Evolutionary conservation across 768 basidiomycete species (phyloP), one percentile per base, ranked within the genome.

Genomic region (Artomyces pyxidatus): DNA sequence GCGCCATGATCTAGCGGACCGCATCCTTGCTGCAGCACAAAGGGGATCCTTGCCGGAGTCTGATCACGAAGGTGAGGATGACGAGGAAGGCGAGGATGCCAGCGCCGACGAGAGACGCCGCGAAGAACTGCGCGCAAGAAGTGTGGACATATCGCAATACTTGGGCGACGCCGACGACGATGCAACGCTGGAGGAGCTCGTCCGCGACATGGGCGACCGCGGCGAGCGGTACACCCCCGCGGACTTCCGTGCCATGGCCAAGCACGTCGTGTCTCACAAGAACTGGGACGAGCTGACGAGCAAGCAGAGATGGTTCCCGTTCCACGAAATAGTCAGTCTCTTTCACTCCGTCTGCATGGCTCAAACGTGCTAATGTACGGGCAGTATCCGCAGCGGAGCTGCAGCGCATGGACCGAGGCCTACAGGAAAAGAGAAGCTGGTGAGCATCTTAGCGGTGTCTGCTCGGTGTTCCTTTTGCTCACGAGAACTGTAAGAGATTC

Each of bases 221-320:
- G 76, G 80, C 14, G 63, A 61, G 32, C 53, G 72, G 4, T 81
- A 79, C 53, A 77, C 73, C 22, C 69, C 72, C n/a, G 80, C 80
- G n/a, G 85, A 87, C 58, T 64, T 76, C 48, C 75, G 80, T 51
- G 68, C 75, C 42, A 68, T 79, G 43, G 81, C 82, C 12, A 77
- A 73, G 54, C 75, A 82, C 63, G 74, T 84, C 30, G 75, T 76
- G 21, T 69, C 67, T 46, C 64, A 68, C 3, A 58, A 75, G 43
- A n/a, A n/a, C n/a, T 85, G 79, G 69, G 60, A 69, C 22, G 62
- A 61, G 22, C 59, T 68, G 52, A 56, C 64, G 16, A 50, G 50
- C 0, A 72, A 65, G 48, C 77, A 81, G 28, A 72, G 73, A 58
- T 87, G 82, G 81, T 68, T 68, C 1, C 61, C 70, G 16, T 84